phyloP scores from a whole-genome alignment of 208 protist genomes.

The Trypanosoma theileri region DNA sequence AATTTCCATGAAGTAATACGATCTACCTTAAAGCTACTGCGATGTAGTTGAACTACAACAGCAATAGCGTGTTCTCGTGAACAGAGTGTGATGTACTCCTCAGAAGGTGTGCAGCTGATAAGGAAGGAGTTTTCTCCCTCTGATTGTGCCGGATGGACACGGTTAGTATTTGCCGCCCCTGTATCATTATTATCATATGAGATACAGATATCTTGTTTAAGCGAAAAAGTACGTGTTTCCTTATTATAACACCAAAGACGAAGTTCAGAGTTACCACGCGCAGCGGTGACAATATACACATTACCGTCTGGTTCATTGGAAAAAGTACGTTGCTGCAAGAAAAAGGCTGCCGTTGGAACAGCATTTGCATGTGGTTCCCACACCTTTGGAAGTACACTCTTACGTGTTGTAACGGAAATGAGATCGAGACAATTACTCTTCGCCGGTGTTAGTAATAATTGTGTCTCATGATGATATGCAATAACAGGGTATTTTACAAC shows the following conservation, averaged over 20 bases:
- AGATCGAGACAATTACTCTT: slow-evolving; percentile 77
- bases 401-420: slow-evolving; percentile 56
- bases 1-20: slow-evolving; percentile 84
- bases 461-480: slow-evolving; percentile 54
- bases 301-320: slow-evolving; percentile 47
- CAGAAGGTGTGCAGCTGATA: slow-evolving; percentile 70
- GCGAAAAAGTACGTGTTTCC: slow-evolving; percentile 63
- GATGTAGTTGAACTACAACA: slow-evolving; percentile 80
- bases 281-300: slow-evolving; percentile 76
- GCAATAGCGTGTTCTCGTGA: slow-evolving; percentile 57
- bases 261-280: slow-evolving; percentile 77
- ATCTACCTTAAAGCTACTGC: slow-evolving; percentile 69
- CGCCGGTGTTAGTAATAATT: slow-evolving; percentile 69
- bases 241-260: slow-evolving; percentile 82
- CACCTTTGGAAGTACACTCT: slow-evolving; percentile 63
- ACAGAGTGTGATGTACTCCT: slow-evolving; percentile 89
- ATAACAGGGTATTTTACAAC: slow-evolving; percentile 64
- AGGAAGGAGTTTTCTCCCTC: slow-evolving; percentile 35
- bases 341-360: slow-evolving; percentile 78
- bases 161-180: slow-evolving; percentile 11
- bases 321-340: slow-evolving; percentile 68
- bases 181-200: slow-evolving; percentile 30
- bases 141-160: neutral
- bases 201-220: slow-evolving; percentile 84
- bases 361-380: slow-evolving; percentile 84